Evolutionary conservation across 139 green algal species (phyloP).

Genomic region (Chlamydomonas incerta): DNA sequence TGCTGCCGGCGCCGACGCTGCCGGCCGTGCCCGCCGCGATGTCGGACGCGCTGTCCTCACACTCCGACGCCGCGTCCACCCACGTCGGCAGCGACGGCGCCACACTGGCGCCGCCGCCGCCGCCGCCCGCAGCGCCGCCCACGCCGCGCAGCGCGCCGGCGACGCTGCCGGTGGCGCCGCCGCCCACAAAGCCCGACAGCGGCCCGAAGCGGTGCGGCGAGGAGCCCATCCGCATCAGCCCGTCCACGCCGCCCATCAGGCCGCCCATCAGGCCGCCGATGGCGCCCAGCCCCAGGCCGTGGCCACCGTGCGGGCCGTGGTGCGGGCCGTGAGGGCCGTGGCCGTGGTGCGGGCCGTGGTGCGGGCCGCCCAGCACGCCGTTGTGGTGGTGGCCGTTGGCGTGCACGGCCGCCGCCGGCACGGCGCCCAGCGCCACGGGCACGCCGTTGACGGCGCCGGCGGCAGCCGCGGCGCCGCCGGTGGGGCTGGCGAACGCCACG

Average conservation of each 20-base stretch:
- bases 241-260: background rate
- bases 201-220: background rate
- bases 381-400: too few species aligned
- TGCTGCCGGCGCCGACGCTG: conserved; percentile 20
- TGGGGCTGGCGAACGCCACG: too few species aligned
- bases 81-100: conserved; percentile 22
- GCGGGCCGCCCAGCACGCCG: too few species aligned
- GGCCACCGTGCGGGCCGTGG: too few species aligned
- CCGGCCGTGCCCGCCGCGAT: background rate
- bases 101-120: background rate
- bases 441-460: too few species aligned
- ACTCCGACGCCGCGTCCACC: conserved; percentile 27
- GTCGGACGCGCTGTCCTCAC: conserved; percentile 32
- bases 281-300: too few species aligned
- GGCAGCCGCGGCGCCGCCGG: too few species aligned
- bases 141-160: background rate
- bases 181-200: background rate
- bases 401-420: too few species aligned
- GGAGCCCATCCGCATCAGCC: background rate
- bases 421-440: too few species aligned
- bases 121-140: background rate
- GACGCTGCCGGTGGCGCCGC: background rate
- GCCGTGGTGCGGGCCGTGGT: too few species aligned
- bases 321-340: too few species aligned
- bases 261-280: too few species aligned